Conservation (phyloP, 208 protist genomes). For the Trypanosoma cruzi region DNA sequence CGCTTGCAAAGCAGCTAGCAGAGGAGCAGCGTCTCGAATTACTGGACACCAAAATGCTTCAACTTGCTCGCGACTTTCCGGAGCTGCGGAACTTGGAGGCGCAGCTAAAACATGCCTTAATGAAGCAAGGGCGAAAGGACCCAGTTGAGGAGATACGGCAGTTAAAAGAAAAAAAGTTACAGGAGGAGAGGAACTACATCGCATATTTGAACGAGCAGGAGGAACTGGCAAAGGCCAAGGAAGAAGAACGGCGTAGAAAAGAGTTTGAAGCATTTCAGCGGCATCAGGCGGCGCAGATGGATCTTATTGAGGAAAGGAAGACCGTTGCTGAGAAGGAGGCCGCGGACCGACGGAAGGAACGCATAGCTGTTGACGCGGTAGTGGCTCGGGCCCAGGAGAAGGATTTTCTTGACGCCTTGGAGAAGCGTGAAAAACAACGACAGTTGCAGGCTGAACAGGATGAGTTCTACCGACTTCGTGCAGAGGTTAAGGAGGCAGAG, state of each 20-base stretch:
- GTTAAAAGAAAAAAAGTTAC: slow-evolving; percentile 37
- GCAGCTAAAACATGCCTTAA: slow-evolving; percentile 73
- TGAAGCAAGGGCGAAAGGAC: slow-evolving; percentile 75
- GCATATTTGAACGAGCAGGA: slow-evolving; percentile 57
- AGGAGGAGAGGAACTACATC: slow-evolving; percentile 72
- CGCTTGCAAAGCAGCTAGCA: slow-evolving; percentile 75
- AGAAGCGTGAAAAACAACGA: slow-evolving; percentile 74
- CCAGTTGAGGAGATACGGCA: slow-evolving; percentile 62
- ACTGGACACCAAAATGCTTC: slow-evolving; percentile 89
- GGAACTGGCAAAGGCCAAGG: slow-evolving; percentile 40
- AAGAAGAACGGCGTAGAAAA: slow-evolving; percentile 50
- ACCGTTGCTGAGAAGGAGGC: slow-evolving; percentile 53
- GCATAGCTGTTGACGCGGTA: slow-evolving; percentile 87
- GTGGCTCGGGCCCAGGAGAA: slow-evolving; percentile 86
- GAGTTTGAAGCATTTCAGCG: slow-evolving; percentile 70
- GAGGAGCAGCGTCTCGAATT: slow-evolving; percentile 74
- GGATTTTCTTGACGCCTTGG: slow-evolving; percentile 76
- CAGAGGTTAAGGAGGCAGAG: slow-evolving; percentile 75
- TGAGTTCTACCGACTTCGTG: slow-evolving; percentile 78
- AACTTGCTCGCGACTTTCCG: slow-evolving; percentile 74
- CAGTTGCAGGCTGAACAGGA: slow-evolving; percentile 77
- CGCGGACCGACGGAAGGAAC: slow-evolving; percentile 72
- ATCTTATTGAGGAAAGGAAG: slow-evolving; percentile 76
- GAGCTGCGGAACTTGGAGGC: slow-evolving; percentile 81
- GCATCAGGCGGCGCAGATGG: slow-evolving; percentile 80